Evolutionary conservation across 805 yeast genomes (phyloP).

Genomic region (Priceomyces castillae): DNA sequence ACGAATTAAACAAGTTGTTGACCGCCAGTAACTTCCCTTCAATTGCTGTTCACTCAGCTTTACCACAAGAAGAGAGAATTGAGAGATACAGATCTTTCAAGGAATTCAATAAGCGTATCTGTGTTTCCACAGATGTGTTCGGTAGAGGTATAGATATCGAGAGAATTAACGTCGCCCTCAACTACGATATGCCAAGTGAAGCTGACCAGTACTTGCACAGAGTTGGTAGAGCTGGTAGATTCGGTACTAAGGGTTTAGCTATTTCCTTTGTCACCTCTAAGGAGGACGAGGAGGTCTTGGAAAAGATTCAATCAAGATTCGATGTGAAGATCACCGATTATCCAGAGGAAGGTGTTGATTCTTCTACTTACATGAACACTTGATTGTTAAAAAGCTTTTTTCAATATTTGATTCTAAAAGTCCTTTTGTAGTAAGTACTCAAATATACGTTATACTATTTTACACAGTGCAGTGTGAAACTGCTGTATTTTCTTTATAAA

Average conservation of each 20-base stretch:
- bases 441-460: background rate
- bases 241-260: conserved; percentile 98
- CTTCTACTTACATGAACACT: conserved; percentile 96
- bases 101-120: conserved; percentile 97
- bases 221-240: conserved; percentile 99
- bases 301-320: conserved; percentile 93
- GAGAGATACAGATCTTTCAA: conserved; percentile 94
- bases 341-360: conserved; percentile 98
- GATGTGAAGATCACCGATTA: conserved; percentile 92
- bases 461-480: no score
- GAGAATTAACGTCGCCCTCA: conserved; percentile 96
- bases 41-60: conserved; percentile 91
- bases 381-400: conserved; percentile 25
- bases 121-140: conserved; percentile 97
- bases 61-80: conserved; percentile 97
- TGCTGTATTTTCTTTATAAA: no score
- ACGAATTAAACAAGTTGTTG: conserved; percentile 83
- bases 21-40: conserved; percentile 95
- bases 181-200: conserved; percentile 93
- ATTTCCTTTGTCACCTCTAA: conserved; percentile 82
- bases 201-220: conserved; percentile 98
- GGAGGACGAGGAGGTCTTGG: conserved; percentile 86
- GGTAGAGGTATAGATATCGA: conserved; percentile 99
- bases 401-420: conserved; percentile 2
- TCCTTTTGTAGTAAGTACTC: background rate